Base-by-base conservation (phyloP, 1,284 basidiomycete species). In the Afroboletus lepidellus region DNA sequence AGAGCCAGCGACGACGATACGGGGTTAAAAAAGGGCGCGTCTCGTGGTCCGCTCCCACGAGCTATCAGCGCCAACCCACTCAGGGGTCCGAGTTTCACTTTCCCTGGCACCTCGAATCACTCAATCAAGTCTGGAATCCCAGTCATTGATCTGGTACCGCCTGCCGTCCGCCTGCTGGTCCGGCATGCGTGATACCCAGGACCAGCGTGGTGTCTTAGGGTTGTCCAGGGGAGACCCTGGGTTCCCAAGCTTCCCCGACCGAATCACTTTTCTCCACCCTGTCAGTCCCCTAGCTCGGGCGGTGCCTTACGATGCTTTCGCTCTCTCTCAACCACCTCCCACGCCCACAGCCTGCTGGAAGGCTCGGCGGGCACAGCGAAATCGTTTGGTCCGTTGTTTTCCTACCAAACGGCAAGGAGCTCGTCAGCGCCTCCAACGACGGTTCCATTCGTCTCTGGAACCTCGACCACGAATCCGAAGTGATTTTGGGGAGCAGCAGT, bases 101-200 rank as follows among this genome's bases (percentile, higher is more conserved):
- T 58, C 57, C 57, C 53, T 49, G 21, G 39, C 50, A 38, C 60
- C 49, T 66, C 48, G 45, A 60, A 56, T 64, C 63, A 66, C 60
- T 62, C 65, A 53, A 62, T 51, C 39, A 60, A 65, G 65, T 61
- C 57, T 63, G 64, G 65, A 65, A 64, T 66, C 65, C 63, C 48
- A 60, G 54, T 56, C 60, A 68, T 68, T 68, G 65, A 68, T 64
- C 59, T 66, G 36, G 57, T 51, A 56, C 64, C 65, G 49, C 62
- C 60, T 64, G 63, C 64, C 62, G 64, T 64, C 57, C 62, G 41
- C 62, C 62, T 64, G 64, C 61, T 54, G 62, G 65, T 63, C 60
- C 65, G 53, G 63, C 62, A 65, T 66, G 65, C 51, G 62, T 63
- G 62, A 54, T 53, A 63, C 52, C 60, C 60, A 66, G 57, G 65